Evolutionary conservation across 495 filamentous ascomycete species (phyloP), one percentile per base, ranked within the genome.

Genomic region (Xylaria flabelliformis): DNA sequence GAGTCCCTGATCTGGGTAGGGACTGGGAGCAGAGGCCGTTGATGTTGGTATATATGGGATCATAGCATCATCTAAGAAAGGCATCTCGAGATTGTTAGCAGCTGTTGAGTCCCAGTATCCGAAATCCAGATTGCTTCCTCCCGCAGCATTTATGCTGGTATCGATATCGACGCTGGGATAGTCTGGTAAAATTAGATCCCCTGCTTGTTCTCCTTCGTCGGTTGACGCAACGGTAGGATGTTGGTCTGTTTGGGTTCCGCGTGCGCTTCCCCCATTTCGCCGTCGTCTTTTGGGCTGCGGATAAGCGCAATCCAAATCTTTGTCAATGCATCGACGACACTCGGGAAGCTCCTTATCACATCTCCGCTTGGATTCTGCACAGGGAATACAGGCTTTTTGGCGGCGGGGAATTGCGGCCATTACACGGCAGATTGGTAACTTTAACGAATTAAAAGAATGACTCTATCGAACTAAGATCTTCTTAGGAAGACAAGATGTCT

Each of bases 331-430:
- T 36, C 84, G 72, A 63, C 63, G 74, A 71, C 84, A 86, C 24
- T 74, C 73, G 7, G 84, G 84, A n/a, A 64, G 74, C 12, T 72
- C 73, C 67, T 79, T 80, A 61, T 85, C 85, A 66, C 85, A 87
- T 59, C 82, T 81, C 1, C 85, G 78, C 72, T 86, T 86, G 10
- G 78, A 78, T 41, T 77, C 79, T 17, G 79, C 78, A 74, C 85
- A 87, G 24, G 79, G 78, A 50, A 81, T 69, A 69, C 85, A 87
- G 15, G 83, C 81, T 73, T 81, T 80, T 55, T 74, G 81, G 63
- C 76, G 73, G 74, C 80, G 81, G 5, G 62, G 41, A 64, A 79
- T 78, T 42, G 65, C 65, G 65, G 65, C 32, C 65, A 68, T 68
- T 39, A 19, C 42, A 34, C 65, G 48, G 65, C 29, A 19, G 21